Evolutionary conservation across 2,329 filamentous ascomycete species (phyloP), one percentile per base, ranked within the genome.

Genomic region (Fonsecaea nubica): DNA sequence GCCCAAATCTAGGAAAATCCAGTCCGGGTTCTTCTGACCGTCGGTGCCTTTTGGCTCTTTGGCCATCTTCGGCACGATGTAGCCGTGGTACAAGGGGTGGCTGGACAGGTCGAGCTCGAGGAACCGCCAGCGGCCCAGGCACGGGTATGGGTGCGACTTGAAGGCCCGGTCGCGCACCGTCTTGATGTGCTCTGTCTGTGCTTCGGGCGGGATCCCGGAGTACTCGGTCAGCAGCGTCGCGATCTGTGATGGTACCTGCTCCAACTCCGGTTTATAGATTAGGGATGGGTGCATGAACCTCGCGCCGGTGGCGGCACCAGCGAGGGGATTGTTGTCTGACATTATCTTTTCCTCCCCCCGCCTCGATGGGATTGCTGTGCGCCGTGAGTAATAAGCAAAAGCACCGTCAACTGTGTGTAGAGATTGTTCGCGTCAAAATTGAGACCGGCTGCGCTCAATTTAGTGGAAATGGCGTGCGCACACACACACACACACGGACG

Each of bases 61-160:
- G 18, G 45, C 10, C 30, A 76, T 73, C 36, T 71, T 68, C 8
- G 71, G 64, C 2, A 73, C 32, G 32, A 73, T 61, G 25, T 70
- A 57, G n/a, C 30, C 61, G 1, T 65, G 18, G 70, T 78, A 83
- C 40, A 70, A 72, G 57, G 71, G 73, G 62, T 73, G 76, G 1
- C 60, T 65, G 1, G 77, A 66, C 5, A 82, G 70, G 53, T 78
- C 76, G 13, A 82, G 77, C 50, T 80, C 76, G 0, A 83, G 73
- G 69, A 82, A 83, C 32, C 78, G 76, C 67, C 79, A 80, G 25
- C 76, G 75, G 15, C 80, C 80, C 35, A 83, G 76, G 66, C 81
- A 83, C 1, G 81, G 78, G 67, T 81, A 83, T 4, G 78, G 79
- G 57, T 74, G 64, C 6, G 66, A 60, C 21, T 69, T 63, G 63